Evolutionary conservation across 441 rosid genomes (phyloP).

Genomic region (Breynia disticha): DNA sequence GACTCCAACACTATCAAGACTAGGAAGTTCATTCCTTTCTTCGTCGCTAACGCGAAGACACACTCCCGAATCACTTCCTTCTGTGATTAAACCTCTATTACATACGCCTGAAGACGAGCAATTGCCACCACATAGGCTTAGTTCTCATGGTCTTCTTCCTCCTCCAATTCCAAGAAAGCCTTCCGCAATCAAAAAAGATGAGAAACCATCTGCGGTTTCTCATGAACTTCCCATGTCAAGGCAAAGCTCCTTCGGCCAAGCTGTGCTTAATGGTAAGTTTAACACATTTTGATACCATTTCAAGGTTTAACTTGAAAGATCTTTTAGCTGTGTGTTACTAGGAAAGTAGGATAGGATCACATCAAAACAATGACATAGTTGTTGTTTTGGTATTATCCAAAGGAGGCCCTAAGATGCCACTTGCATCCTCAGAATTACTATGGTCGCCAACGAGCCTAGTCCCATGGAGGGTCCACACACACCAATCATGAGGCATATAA

Average conservation of each 20-base stretch:
- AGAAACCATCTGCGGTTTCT: slow-evolving; percentile 27
- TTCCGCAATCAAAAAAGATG: slow-evolving; percentile 24
- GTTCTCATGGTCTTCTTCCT: slow-evolving; percentile 47
- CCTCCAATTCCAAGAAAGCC: slow-evolving; percentile 36
- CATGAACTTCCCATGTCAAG: slow-evolving; percentile 52
- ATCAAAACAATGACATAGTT: too few relatives aligned
- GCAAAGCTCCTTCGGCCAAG: slow-evolving; percentile 68
- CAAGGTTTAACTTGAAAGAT: background rate
- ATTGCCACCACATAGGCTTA: slow-evolving; percentile 28
- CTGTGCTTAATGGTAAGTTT: slow-evolving; percentile 69
- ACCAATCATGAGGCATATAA: too few relatives aligned
- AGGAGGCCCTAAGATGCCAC: too few relatives aligned
- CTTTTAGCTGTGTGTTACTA: too few relatives aligned
- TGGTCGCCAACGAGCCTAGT: too few relatives aligned
- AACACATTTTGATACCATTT: background rate
- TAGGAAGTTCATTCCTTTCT: slow-evolving; percentile 57
- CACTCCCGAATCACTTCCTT: slow-evolving; percentile 49
- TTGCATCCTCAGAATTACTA: too few relatives aligned
- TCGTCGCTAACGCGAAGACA: slow-evolving; percentile 54
- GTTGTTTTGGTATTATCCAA: too few relatives aligned
- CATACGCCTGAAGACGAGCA: slow-evolving; percentile 34
- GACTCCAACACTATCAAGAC: slow-evolving; percentile 46
- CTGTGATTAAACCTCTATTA: slow-evolving; percentile 47
- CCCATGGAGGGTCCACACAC: too few relatives aligned
- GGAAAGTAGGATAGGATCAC: too few relatives aligned